Evolutionary conservation across 2,329 filamentous ascomycete genomes (phyloP), one percentile per base, ranked within the genome.

Genomic region (Fusarium floridanum): DNA sequence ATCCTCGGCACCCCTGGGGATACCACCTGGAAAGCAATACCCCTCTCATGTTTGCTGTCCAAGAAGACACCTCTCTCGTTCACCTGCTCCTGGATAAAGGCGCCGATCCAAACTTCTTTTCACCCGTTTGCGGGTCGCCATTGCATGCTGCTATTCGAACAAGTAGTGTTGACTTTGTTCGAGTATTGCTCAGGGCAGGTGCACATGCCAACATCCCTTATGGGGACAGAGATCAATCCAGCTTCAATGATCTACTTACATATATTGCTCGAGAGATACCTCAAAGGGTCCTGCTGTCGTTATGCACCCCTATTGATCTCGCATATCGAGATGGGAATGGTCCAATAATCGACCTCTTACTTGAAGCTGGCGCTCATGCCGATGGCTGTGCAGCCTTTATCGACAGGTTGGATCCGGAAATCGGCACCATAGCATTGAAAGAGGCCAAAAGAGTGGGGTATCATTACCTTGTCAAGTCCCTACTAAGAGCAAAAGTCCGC

Each of bases 151-250:
- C 53, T 5, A 32, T 57, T 17, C 8, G 11, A 17, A 16, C 17
- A 12, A 5, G 5, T 8, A 3, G 8, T 10, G 8, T 7, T n/a
- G 16, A 1, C 1, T 22, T 20, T 16, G 5, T 11, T 12, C 11
- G 1, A 17, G 11, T 14, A 12, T 37, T 57, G 32, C 53, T 57
- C 1, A 1, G 5, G 8, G 32, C 20, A 7, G 32, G 53, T 5
- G 53, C 53, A 24, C 3, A 57, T 24, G 7, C n/a, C 20, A 24
- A 57, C 20, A 57, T 57, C 20, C 53, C 53, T 22, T 57, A 36
- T 14, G 20, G 20, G 32, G 27, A 20, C 32, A 3, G 3, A 6
- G n/a, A 11, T 9, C 24, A 53, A 7, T 4, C 8, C n/a, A 5
- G 11, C 14, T 36, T 55, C 27, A 34, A 10, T 11, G 2, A 34